Conservation (phyloP, 495 filamentous ascomycete species). For the Evernia prunastri region DNA sequence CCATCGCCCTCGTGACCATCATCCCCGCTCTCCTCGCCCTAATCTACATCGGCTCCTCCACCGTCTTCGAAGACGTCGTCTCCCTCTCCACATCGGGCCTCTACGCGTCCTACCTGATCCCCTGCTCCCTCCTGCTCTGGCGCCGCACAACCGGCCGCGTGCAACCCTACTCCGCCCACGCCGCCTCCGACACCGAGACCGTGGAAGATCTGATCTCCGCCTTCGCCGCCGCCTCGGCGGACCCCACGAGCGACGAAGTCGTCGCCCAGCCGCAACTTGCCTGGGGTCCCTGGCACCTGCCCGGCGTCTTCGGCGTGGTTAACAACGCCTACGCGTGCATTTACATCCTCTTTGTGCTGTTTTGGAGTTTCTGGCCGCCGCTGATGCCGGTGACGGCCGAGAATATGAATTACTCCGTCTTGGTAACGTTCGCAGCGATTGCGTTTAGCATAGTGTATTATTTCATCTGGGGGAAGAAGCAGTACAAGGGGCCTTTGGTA, state of each 20-base stretch:
- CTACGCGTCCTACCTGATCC: constrained; percentile 46
- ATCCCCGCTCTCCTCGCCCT: constrained; percentile 41
- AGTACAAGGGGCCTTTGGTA: constrained; percentile 19
- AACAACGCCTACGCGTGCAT: constrained; percentile 40
- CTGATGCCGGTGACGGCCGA: constrained; percentile 34
- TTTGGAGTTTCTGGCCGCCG: constrained; percentile 43
- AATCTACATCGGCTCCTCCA: constrained; percentile 48
- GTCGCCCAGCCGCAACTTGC: background rate
- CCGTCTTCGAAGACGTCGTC: constrained; percentile 43
- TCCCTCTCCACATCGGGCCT: constrained; percentile 40
- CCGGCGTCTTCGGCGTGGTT: constrained; percentile 40
- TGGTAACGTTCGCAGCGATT: constrained; percentile 40
- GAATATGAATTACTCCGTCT: constrained; percentile 46
- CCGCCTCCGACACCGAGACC: constrained; percentile 23
- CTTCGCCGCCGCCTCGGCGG: background rate
- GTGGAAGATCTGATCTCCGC: background rate
- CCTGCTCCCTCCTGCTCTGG: constrained; percentile 42
- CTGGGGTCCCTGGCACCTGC: constrained; percentile 41
- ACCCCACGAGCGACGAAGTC: background rate
- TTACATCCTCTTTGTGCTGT: constrained; percentile 30
- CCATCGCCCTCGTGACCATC: constrained; percentile 41
- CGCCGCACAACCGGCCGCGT: constrained; percentile 36
- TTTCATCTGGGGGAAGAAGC: constrained; percentile 30
- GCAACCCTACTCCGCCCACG: constrained; percentile 35
- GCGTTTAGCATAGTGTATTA: constrained; percentile 42